Evolutionary conservation across 2,329 filamentous ascomycete genomes (phyloP), one percentile per base, ranked within the genome.

Genomic region (Tricladium varicosporioides): DNA sequence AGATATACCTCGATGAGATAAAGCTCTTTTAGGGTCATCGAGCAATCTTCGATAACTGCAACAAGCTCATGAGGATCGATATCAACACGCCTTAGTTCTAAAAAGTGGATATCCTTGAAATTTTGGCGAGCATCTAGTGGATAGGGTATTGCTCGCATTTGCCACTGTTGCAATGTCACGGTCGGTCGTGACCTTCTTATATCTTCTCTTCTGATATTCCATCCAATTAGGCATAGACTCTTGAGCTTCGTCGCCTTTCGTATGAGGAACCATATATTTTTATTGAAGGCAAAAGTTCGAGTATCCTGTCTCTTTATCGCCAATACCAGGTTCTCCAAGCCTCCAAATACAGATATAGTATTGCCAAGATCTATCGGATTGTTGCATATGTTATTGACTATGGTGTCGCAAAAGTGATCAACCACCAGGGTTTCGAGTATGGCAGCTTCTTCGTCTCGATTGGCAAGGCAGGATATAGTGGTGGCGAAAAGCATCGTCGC

Each of bases 401-500:
- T 74, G 8, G 74, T 71, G 58, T 81, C 78, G 5, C 75, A 76
- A 50, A 82, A 69, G 51, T 80, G 78, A 58, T 82, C 79, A 2
- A 82, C 60, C 1, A 81, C 78, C 42, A 82, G 66, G 0, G 75
- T 75, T 60, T 75, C 73, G 3, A 82, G 70, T 2, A 66, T 55
- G 32, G 69, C 68, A 51, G 74, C 73, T 54, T 79, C 78, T 54
- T 78, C 74, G 1, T 74, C 72, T 5, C 80, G 73, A 31, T 70
- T 67, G 2, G 75, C 75, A 51, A 82, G 70, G 2, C 76, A 77
- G 59, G 78, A 78, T 56, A 82, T 69, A 2, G 76, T 79, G 55
- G 80, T 81, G 51, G 78, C 79, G 14, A 82, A 69, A n/a, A 82
- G 75, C 61, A 78, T 74, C 9, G 78, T 82, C 15, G 78, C 74